phyloP scores from a whole-genome alignment of 208 protist genomes.

The Tritrichomonas musculus region DNA sequence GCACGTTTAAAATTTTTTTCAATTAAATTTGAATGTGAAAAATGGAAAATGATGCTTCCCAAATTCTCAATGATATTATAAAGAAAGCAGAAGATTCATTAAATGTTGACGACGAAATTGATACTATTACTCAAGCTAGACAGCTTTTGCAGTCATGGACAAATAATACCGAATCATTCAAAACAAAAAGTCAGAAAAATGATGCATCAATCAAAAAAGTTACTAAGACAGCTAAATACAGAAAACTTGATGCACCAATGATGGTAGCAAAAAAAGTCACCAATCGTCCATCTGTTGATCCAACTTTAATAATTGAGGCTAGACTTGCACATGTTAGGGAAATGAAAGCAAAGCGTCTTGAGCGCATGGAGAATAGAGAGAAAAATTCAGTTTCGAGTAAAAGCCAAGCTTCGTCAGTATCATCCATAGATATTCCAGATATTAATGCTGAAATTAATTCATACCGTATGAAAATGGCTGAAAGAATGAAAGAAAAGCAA shows the following conservation, averaged over 20 bases:
- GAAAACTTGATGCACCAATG: background rate
- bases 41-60: background rate
- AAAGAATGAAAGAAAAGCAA: background rate
- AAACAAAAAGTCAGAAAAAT: background rate
- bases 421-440: background rate
- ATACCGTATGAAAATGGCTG: background rate
- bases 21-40: background rate
- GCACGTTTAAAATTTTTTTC: background rate
- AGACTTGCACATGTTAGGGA: background rate
- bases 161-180: background rate
- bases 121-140: background rate
- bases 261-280: constrained; percentile 8
- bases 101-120: background rate
- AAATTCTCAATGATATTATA: background rate
- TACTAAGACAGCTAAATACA: background rate
- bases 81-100: background rate
- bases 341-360: constrained; percentile 10
- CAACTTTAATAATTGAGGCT: background rate
- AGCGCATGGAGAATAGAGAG: background rate
- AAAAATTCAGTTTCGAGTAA: background rate
- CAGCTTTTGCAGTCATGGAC: background rate
- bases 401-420: background rate
- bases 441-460: background rate
- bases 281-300: background rate
- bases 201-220: background rate